Conservation (phyloP, 73 alveolate species). For the Tetrahymena thermophila region DNA sequence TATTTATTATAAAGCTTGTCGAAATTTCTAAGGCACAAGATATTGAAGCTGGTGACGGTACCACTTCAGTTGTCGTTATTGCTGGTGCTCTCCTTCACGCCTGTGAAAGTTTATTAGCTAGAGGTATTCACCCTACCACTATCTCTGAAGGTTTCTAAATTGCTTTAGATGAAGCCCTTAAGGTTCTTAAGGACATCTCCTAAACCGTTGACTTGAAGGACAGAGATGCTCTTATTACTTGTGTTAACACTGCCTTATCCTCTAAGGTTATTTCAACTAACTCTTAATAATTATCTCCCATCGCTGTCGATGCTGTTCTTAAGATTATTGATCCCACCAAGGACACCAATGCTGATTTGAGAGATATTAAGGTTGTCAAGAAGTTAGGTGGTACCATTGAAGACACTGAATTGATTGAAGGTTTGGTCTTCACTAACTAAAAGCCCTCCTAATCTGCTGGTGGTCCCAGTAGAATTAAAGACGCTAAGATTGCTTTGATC, state of each 20-base stretch:
- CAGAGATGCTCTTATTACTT: conserved; percentile 86
- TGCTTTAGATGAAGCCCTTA: conserved; percentile 83
- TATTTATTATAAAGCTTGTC: conserved; percentile 60
- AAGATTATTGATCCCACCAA: conserved; percentile 66
- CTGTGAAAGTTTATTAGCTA: conserved; percentile 87
- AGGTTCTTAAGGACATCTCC: conserved; percentile 76
- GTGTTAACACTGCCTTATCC: conserved; percentile 92
- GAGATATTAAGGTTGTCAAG: conserved; percentile 92
- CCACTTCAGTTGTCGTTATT: conserved; percentile 98
- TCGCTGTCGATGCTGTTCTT: conserved; percentile 98
- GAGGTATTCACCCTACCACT: conserved; percentile 96
- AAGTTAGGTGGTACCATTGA: conserved; percentile 98
- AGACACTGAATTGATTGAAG: conserved; percentile 97
- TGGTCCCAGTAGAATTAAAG: conserved; percentile 90
- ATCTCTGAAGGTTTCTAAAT: conserved; percentile 89
- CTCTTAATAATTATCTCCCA: conserved; percentile 93
- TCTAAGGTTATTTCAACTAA: conserved; percentile 96
- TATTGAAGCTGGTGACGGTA: conserved; percentile 99
- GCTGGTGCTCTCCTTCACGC: conserved; percentile 98
- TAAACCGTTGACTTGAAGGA: conserved; percentile 82
- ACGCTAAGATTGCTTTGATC: conserved; percentile 96
- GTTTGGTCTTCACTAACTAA: conserved; percentile 92
- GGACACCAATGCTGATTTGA: conserved; percentile 93
- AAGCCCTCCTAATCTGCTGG: conserved; percentile 95
- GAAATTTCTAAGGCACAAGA: conserved; percentile 99